Percentiles rank a stretch among this genome's conserved stretches.
These are phyloP conservation scores for Boechera stricta DNA, from an alignment of 345 rosid genomes.

Conservation along the genomic window DNA sequence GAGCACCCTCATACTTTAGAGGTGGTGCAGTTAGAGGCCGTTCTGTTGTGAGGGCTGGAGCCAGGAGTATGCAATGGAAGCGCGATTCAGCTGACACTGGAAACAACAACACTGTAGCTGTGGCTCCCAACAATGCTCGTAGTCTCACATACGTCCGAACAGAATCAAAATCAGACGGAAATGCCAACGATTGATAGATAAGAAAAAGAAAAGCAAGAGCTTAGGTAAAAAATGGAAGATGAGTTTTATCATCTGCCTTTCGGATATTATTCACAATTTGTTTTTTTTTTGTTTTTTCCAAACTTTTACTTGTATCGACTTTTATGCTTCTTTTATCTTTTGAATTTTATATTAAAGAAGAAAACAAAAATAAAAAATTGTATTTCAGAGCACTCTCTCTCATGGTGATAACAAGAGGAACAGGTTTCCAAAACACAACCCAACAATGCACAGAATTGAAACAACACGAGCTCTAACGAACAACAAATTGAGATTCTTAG, in stretches of 20 bases:
- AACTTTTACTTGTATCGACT: slow-evolving; percentile 11
- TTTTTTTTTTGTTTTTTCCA: not conserved
- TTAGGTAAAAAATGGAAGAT: slow-evolving; percentile 33
- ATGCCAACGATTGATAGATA: slow-evolving; percentile 28
- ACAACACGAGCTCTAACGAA: slow-evolving; percentile 67
- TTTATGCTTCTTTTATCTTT: not conserved
- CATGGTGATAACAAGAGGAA: slow-evolving; percentile 51
- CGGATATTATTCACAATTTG: slow-evolving; percentile 27
- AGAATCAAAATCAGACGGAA: slow-evolving; percentile 58
- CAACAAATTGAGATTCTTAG: slow-evolving; percentile 70
- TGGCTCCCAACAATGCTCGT: slow-evolving; percentile 53
- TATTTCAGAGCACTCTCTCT: slow-evolving; percentile 12
- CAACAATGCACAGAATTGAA: slow-evolving; percentile 60
- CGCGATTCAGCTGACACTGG: slow-evolving; percentile 67
- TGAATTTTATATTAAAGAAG: slow-evolving; percentile 8
- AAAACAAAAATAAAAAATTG: not conserved
- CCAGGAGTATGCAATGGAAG: slow-evolving; percentile 95
- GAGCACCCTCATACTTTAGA: slow-evolving; percentile 60
- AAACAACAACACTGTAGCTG: slow-evolving; percentile 38
- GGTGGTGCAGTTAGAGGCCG: slow-evolving; percentile 73
- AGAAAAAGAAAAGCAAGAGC: slow-evolving; percentile 26
- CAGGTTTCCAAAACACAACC: slow-evolving; percentile 55
- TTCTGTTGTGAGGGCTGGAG: slow-evolving; percentile 65
- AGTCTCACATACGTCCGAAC: slow-evolving; percentile 80
- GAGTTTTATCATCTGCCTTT: slow-evolving; percentile 36